Conservation (phyloP, 805 yeast genomes). For the Saccharomycopsis fermentans region DNA sequence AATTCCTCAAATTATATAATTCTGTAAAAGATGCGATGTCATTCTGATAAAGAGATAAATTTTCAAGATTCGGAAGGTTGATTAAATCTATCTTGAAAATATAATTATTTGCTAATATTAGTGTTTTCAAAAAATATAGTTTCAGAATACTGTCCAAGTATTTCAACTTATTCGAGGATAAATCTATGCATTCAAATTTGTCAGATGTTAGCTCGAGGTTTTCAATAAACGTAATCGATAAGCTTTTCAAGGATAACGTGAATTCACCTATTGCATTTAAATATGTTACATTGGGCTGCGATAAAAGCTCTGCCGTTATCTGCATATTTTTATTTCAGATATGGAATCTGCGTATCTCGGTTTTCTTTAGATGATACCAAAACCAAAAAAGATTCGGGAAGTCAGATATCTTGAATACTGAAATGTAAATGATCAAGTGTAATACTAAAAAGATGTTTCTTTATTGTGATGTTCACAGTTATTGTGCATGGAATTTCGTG, state of each 20-base stretch:
- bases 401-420: no score
- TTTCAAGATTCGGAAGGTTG: slow-evolving; percentile 37
- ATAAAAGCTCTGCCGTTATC: slow-evolving; percentile 40
- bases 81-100: slow-evolving; percentile 32
- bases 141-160: slow-evolving; percentile 42
- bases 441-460: no score
- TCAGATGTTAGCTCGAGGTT: slow-evolving; percentile 33
- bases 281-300: slow-evolving; percentile 35
- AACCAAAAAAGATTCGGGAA: no score
- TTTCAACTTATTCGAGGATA: slow-evolving; percentile 65
- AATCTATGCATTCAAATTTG: slow-evolving; percentile 49
- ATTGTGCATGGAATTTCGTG: no score
- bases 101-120: slow-evolving; percentile 57
- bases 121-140: slow-evolving; percentile 34
- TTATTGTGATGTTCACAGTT: no score
- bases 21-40: slow-evolving; percentile 36
- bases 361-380: not conserved
- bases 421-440: no score
- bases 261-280: slow-evolving; percentile 35
- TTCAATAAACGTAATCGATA: slow-evolving; percentile 35
- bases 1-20: slow-evolving; percentile 29
- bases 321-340: slow-evolving; percentile 32
- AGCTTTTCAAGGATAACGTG: slow-evolving; percentile 32
- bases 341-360: not conserved
- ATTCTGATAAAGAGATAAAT: slow-evolving; percentile 45